Evolutionary conservation across 202 grass and related monocot genomes (phyloP), one percentile per base, ranked within the genome.

Genomic region (Brachypodium distachyon): DNA sequence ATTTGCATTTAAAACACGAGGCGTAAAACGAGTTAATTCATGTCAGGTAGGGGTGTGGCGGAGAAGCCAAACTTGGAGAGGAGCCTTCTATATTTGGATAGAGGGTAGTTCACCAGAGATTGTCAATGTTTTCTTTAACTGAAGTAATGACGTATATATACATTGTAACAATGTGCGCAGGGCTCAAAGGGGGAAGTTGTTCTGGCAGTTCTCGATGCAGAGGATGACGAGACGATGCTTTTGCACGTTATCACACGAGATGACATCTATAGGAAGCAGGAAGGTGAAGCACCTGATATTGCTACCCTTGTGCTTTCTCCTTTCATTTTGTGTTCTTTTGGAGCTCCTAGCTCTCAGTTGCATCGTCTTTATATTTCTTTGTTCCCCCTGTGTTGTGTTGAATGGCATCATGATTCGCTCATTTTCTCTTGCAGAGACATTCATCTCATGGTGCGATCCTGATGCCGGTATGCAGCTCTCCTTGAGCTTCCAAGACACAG

Each of bases 401-500:
- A 12, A 42, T 43, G 14, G 7, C 68, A 25, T 51, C 34, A 27
- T 56, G 50, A 17, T 57, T 73, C 4, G 17, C 31, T 2, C n/a
- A 4, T 52, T 14, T 37, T 13, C 48, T 16, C 43, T 38, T 5
- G 29, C 65, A 90, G 83, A 83, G 47, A 86, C 75, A 4, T 72
- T 77, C 51, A 84, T 90, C 77, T 81, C 80, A 17, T 86, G 88
- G 80, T 44, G 75, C 18, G 79, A 86, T 26, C 79, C 80, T 21
- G 75, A 83, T 59, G 61, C 58, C 28, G 74, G 61, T 56, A 72
- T 76, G 16, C 39, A 51, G 60, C 70, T 90, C 61, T 84, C 79
- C 34, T 76, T 90, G 75, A 90, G 88, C 68, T 90, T 87, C 60
- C 88, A 83, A 60, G 83, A 87, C 62, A 53, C 79, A 38, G 70